Evolutionary conservation across 2,329 filamentous ascomycete species (phyloP), one percentile per base, ranked within the genome.

Genomic region (Colletotrichum spaethianum): DNA sequence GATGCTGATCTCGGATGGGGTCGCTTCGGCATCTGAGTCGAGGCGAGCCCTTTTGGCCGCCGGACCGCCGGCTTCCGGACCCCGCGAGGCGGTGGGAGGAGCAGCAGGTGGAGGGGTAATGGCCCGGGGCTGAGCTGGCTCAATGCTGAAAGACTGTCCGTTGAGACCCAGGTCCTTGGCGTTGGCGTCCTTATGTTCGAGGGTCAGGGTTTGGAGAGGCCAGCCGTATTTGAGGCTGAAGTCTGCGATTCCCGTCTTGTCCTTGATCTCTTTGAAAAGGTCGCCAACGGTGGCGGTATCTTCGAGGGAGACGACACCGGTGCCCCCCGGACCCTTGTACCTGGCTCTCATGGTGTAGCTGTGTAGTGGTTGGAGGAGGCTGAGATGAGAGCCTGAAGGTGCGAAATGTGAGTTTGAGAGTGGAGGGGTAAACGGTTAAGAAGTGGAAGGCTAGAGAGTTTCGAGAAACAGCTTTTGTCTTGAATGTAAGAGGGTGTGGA

Each of bases 221-320:
- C 93, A 97, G 44, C 94, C 94, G 82, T 93, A 94, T 85, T 96
- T 98, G 74, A 97, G 85, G 53, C 93, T 89, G 78, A 96, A 95
- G 18, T 86, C 85, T 8, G 86, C 77, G 20, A 96, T 86, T 5
- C 89, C 89, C 1, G 93, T 94, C 77, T 90, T 89, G 61, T 88
- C 83, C 63, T 86, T 86, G 77, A 95, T 91, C 61, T 89, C 85
- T 4, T 86, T 79, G 57, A 92, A 84, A 1, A 95, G 85, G 64
- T 91, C 86, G 59, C 83, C 83, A 56, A 94, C 87, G 4, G 90
- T 93, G 63, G 93, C 92, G 73, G 89, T 84, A 66, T 94, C 91
- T 44, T 90, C 85, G 36, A 97, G 84, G 20, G 89, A 89, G 63
- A 97, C 83, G 3, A 90, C 92, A 42, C 92, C 91, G 57, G 91